These are phyloP conservation scores for Eragrostis curvula DNA, from an alignment of 176 grass and related monocot genomes.

Conservation along the genomic window DNA sequence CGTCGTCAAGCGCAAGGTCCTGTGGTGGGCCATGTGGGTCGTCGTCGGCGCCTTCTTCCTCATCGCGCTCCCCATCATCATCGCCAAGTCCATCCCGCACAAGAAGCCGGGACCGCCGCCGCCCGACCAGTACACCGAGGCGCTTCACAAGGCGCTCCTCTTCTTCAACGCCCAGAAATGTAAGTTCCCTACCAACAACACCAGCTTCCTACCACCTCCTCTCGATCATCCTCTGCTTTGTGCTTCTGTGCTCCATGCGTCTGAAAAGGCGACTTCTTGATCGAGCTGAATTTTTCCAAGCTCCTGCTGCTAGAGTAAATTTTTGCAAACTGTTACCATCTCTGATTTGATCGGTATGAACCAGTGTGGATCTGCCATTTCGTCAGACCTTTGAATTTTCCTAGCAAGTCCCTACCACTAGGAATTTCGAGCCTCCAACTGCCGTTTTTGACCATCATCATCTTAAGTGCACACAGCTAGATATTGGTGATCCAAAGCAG, in stretches of 20 bases:
- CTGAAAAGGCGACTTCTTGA: not conserved
- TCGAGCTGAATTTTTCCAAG: not conserved
- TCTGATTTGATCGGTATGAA: not conserved
- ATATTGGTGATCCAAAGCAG: slow-evolving; percentile 16
- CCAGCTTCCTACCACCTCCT: not conserved
- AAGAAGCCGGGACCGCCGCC: slow-evolving; percentile 65
- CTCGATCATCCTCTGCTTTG: not conserved
- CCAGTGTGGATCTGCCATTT: not conserved
- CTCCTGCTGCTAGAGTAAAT: not conserved
- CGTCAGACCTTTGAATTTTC: not conserved
- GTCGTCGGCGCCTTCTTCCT: slow-evolving; percentile 70
- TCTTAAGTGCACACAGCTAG: not conserved
- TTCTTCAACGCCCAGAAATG: slow-evolving; percentile 99
- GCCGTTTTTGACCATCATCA: slow-evolving; percentile 13
- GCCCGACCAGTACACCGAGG: slow-evolving; percentile 69
- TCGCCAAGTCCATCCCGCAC: slow-evolving; percentile 87
- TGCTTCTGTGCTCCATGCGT: not conserved
- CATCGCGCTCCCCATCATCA: slow-evolving; percentile 82
- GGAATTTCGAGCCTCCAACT: slow-evolving; percentile 15
- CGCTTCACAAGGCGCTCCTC: slow-evolving; percentile 90
- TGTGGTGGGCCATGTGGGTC: slow-evolving; percentile 75
- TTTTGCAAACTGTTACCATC: not conserved
- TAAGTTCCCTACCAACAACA: slow-evolving; percentile 13
- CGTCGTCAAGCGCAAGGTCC: slow-evolving; percentile 76
- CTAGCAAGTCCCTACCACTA: not conserved